Evolutionary conservation across 1,139 yeast species (phyloP).

Genomic region (Hemisphaericaspora subhashii): DNA sequence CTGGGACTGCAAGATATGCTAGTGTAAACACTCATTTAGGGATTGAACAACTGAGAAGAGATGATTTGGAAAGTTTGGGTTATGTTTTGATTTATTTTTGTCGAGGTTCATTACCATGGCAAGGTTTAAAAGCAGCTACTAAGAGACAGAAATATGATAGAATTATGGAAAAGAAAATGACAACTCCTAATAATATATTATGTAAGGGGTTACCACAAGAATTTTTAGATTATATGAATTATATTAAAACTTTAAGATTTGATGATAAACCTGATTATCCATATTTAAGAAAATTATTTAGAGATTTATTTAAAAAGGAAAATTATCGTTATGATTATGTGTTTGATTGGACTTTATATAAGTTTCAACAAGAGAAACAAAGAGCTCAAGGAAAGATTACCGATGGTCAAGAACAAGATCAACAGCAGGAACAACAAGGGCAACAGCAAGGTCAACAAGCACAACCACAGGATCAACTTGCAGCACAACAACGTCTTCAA

Average conservation of each 20-base stretch:
- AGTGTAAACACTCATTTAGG: conserved; percentile 95
- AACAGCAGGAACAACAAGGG: conserved; percentile 16
- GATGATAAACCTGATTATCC: conserved; percentile 97
- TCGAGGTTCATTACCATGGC: conserved; percentile 98
- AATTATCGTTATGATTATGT: conserved; percentile 92
- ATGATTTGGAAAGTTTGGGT: conserved; percentile 93
- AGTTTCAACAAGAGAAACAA: conserved; percentile 68
- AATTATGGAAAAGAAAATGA: conserved; percentile 94
- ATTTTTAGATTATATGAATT: conserved; percentile 83
- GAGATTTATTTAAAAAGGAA: conserved; percentile 86
- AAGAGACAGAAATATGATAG: conserved; percentile 96
- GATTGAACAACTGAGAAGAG: conserved; percentile 94
- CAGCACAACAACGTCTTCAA: conserved; percentile 14
- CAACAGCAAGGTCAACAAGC: conserved; percentile 7
- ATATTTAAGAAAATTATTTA: conserved; percentile 82
- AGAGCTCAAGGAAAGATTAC: conserved; percentile 44
- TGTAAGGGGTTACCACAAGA: conserved; percentile 92
- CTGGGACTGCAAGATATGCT: conserved; percentile 98
- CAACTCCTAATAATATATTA: conserved; percentile 84
- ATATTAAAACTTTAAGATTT: conserved; percentile 86
- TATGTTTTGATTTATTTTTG: conserved; percentile 93
- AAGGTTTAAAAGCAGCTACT: conserved; percentile 95
- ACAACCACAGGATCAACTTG: conserved; percentile 8
- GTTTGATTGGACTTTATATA: conserved; percentile 95
- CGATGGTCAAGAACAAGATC: conserved; percentile 28